Conservation (phyloP, 345 rosid genomes). For the Anastatica hierochuntica region DNA sequence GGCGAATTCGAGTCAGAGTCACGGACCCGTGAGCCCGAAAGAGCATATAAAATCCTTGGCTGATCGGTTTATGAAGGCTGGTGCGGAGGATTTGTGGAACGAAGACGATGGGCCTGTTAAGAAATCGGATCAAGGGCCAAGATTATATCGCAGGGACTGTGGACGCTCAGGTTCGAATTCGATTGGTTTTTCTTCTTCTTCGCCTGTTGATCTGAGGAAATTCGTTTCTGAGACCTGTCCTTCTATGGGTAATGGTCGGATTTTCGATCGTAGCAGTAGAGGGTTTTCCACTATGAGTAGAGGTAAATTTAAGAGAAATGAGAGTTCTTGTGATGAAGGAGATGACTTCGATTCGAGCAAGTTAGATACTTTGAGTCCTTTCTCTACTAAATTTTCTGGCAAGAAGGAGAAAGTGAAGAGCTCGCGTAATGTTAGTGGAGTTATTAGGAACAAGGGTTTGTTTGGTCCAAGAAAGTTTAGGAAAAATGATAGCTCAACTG, state of each 20-base stretch:
- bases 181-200: slow-evolving; percentile 1
- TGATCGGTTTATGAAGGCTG: slow-evolving; percentile 78
- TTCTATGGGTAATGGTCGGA: neutral
- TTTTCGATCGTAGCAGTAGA: slow-evolving; percentile 13
- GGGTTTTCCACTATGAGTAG: slow-evolving; percentile 41
- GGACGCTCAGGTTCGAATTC: slow-evolving; percentile 23
- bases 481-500: slow-evolving; percentile 52
- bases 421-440: slow-evolving; percentile 19
- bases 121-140: slow-evolving; percentile 19
- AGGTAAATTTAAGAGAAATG: slow-evolving; percentile 33
- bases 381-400: slow-evolving; percentile 14
- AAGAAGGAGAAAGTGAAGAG: slow-evolving; percentile 19
- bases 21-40: slow-evolving; percentile 48
- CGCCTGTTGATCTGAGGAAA: no score
- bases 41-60: slow-evolving; percentile 69
- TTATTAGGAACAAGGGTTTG: slow-evolving; percentile 20
- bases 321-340: slow-evolving; percentile 34
- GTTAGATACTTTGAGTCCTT: slow-evolving; percentile 17
- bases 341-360: slow-evolving; percentile 14
- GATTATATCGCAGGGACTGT: neutral
- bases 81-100: slow-evolving; percentile 93
- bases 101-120: slow-evolving; percentile 66
- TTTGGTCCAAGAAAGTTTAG: slow-evolving; percentile 30
- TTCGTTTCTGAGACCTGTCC: slow-evolving; percentile 11
- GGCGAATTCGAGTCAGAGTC: slow-evolving; percentile 13